A percentile compares a stretch with the other conserved stretches of the same genome.
phyloP scores from a whole-genome alignment of 257 asterid genomes.

The Primulina huaijiensis region DNA sequence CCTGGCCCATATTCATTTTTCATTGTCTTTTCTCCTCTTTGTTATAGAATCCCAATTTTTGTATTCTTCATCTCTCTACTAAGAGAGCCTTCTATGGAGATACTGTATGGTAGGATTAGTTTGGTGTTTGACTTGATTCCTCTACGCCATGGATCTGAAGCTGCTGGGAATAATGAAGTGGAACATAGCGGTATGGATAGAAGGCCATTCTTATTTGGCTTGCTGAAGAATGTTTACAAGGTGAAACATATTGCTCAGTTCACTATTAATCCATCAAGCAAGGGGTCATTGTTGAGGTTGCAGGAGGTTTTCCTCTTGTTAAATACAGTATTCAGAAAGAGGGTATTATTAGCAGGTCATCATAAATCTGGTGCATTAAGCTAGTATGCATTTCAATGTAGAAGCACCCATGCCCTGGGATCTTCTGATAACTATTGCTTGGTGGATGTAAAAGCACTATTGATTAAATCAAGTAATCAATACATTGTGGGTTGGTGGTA shows the following conservation, averaged over 20 bases:
- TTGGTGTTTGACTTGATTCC: neutral
- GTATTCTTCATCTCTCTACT: neutral
- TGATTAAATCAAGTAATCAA: neutral
- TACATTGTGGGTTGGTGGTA: neutral
- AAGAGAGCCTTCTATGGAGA: neutral
- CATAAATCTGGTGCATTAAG: neutral
- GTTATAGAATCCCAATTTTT: neutral
- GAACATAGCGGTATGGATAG: neutral
- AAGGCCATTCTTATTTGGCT: neutral
- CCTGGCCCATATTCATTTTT: too few relatives aligned
- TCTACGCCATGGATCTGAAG: neutral
- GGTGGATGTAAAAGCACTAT: neutral
- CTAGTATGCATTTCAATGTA: neutral
- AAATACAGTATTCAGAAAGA: too few relatives aligned
- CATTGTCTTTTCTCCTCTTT: neutral
- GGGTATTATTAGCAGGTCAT: neutral
- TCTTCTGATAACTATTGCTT: neutral
- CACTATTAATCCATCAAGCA: too few relatives aligned
- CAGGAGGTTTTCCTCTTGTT: too few relatives aligned
- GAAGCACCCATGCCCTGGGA: neutral
- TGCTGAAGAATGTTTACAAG: too few relatives aligned
- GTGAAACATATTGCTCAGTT: too few relatives aligned
- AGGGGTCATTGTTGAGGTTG: too few relatives aligned
- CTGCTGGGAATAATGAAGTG: neutral
- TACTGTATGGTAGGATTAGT: neutral